phyloP scores from a whole-genome alignment of 257 asterid species.

The Rhazya stricta region DNA sequence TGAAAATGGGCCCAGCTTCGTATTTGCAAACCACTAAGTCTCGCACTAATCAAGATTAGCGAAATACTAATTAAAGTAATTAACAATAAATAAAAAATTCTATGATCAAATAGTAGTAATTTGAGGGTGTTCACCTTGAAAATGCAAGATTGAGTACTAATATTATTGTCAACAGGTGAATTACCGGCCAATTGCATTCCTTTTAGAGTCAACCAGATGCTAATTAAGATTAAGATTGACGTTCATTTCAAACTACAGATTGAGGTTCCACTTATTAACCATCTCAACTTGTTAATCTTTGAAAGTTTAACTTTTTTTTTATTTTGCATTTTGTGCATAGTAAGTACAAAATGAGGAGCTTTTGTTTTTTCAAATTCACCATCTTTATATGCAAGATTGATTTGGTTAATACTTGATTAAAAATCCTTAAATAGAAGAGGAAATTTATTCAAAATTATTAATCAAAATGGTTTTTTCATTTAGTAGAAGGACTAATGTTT shows the following conservation, averaged over 20 bases:
- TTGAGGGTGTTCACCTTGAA: no score
- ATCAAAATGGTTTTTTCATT: no score
- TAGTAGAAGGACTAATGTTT: no score
- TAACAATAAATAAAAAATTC: neutral
- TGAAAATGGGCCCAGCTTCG: constrained; percentile 31
- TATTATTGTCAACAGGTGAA: constrained; percentile 48
- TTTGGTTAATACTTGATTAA: no score
- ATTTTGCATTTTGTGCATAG: no score
- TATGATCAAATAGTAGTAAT: neutral
- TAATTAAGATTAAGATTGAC: constrained; percentile 52
- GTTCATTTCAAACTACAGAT: constrained; percentile 4
- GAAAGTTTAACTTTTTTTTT: no score
- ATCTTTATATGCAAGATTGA: no score
- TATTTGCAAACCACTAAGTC: constrained; percentile 40
- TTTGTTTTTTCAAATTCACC: no score
- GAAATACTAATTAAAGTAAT: neutral
- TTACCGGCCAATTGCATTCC: constrained; percentile 41
- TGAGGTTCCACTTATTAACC: constrained; percentile 15
- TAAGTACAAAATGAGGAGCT: no score
- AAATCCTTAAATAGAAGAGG: no score
- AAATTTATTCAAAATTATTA: no score
- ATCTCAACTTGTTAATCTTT: no score
- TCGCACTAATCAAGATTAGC: neutral
- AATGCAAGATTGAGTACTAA: neutral
- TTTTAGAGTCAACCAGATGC: constrained; percentile 33